Percentiles rank a stretch among this genome's conserved stretches.
Conservation (phyloP, 2,329 filamentous ascomycete genomes). For the Apiospora phragmitis region DNA sequence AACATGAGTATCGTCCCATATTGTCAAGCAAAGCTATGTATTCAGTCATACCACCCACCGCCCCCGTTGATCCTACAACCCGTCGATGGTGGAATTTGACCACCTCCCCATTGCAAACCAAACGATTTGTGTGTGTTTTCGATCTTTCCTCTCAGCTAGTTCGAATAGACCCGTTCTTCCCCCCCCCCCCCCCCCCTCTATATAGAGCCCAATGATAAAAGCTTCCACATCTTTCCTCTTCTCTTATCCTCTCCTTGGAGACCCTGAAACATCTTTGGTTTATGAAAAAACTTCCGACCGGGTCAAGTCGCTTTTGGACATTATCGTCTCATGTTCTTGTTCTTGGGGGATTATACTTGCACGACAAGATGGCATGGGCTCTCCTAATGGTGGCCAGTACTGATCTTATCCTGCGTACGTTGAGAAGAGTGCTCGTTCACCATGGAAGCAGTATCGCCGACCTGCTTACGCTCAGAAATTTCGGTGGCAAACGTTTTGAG, state of each 20-base stretch:
- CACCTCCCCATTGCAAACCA: neutral
- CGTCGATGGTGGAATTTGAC: neutral
- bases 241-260: neutral
- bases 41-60: neutral
- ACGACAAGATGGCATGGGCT: neutral
- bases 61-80: neutral
- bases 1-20: neutral
- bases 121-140: neutral
- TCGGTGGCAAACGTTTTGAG: constrained; percentile 62
- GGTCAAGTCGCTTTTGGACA: neutral
- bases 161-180: neutral
- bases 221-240: neutral
- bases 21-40: neutral
- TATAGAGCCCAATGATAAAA: neutral
- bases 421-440: constrained; percentile 20
- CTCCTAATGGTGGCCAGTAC: constrained; percentile 11
- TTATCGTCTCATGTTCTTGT: neutral
- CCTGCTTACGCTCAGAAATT: constrained; percentile 84
- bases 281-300: neutral
- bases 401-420: constrained; percentile 10
- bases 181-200: neutral
- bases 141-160: neutral
- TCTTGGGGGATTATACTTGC: neutral
- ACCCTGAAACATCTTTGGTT: neutral
- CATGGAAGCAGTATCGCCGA: constrained; percentile 70